These are phyloP conservation scores for bread wheat (Triticum aestivum) DNA, from an alignment of 176 grass and related monocot species.

Conservation along the genomic window DNA sequence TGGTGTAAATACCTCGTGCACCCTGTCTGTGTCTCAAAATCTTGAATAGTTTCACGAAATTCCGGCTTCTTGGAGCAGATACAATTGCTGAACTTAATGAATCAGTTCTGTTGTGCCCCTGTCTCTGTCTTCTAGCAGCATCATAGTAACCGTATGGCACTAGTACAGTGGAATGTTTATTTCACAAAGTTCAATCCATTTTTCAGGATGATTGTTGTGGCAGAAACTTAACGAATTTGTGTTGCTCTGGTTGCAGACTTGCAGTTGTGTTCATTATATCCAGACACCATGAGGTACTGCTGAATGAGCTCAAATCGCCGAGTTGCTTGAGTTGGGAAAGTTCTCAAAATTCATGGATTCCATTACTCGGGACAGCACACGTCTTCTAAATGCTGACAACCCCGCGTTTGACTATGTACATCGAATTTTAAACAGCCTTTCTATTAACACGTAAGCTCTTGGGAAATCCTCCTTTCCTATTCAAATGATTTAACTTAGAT, in stretches of 20 bases:
- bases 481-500: background rate
- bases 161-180: background rate
- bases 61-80: background rate
- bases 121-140: background rate
- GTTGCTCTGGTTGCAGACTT: slow-evolving; percentile 26
- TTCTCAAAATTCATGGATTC: slow-evolving; percentile 63
- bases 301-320: slow-evolving; percentile 58
- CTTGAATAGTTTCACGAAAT: background rate
- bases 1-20: background rate
- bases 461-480: too few relatives aligned
- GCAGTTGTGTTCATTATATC: slow-evolving; percentile 42
- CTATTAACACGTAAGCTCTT: slow-evolving; percentile 51
- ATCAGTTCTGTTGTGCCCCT: background rate
- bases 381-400: slow-evolving; percentile 52
- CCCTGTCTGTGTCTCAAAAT: background rate
- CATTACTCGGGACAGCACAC: slow-evolving; percentile 17
- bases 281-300: slow-evolving; percentile 51
- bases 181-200: background rate
- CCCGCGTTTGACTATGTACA: slow-evolving; percentile 56
- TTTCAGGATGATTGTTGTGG: background rate
- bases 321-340: slow-evolving; percentile 59
- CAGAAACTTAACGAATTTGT: background rate
- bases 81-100: background rate
- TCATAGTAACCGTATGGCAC: background rate
- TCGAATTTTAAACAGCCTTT: slow-evolving; percentile 46